phyloP scores from a whole-genome alignment of 805 yeast genomes.

The Saccharomycopsis sp. region DNA sequence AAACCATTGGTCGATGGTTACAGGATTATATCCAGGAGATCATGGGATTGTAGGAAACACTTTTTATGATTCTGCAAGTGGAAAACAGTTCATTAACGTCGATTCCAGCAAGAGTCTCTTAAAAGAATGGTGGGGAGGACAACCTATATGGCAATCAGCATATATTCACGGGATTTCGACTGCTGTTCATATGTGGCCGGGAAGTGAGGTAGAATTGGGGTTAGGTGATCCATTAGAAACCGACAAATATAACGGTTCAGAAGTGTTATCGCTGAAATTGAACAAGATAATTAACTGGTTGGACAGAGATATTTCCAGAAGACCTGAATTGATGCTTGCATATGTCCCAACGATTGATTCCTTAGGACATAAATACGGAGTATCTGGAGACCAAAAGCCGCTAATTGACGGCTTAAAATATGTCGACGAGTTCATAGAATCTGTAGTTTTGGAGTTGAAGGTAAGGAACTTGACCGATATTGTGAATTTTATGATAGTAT shows the following conservation, averaged over 20 bases:
- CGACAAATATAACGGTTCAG: conserved; percentile 61
- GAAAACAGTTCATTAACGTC: conserved; percentile 57
- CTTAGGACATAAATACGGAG: conserved; percentile 69
- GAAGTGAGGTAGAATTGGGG: conserved; percentile 65
- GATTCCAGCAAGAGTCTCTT: conserved; percentile 46
- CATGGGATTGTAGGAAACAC: conserved; percentile 87
- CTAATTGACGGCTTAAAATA: conserved; percentile 46
- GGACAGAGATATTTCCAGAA: conserved; percentile 43
- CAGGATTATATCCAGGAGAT: conserved; percentile 75
- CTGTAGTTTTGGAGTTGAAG: conserved; percentile 41
- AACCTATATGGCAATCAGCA: conserved; percentile 83
- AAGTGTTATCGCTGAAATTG: conserved; percentile 49
- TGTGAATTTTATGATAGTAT: conserved; percentile 69
- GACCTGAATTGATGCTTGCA: conserved; percentile 74
- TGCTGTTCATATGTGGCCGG: conserved; percentile 97
- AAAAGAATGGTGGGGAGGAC: conserved; percentile 82
- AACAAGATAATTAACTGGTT: conserved; percentile 61
- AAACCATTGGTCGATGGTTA: conserved; percentile 85
- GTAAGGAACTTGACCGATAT: conserved; percentile 54
- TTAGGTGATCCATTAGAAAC: conserved; percentile 43
- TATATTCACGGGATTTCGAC: conserved; percentile 49
- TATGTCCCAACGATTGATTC: conserved; percentile 80
- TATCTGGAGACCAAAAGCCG: conserved; percentile 44
- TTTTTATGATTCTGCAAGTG: conserved; percentile 55
- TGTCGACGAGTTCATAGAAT: conserved; percentile 61